Conservation (phyloP, 2,329 filamentous ascomycete species). For the Pseudogymnoascus verrucosus region DNA sequence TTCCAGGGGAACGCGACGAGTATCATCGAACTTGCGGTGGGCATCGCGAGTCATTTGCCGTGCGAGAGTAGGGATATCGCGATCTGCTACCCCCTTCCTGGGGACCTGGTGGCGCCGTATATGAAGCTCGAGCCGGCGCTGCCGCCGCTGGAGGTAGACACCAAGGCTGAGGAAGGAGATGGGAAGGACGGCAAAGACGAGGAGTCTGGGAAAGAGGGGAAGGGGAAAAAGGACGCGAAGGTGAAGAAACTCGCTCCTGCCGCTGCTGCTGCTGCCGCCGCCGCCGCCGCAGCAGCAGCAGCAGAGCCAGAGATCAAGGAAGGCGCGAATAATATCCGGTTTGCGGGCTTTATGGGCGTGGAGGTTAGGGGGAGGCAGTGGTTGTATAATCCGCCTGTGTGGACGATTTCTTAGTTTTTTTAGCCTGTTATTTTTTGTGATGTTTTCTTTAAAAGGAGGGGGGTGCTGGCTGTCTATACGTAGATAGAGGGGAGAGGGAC, state of each 20-base stretch:
- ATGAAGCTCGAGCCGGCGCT: slow-evolving; percentile 77
- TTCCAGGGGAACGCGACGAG: slow-evolving; percentile 83
- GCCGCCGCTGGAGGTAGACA: slow-evolving; percentile 44
- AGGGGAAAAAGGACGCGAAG: slow-evolving; percentile 11
- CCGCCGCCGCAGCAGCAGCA: slow-evolving; percentile 15
- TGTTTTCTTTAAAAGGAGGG: background rate
- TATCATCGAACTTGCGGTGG: slow-evolving; percentile 86
- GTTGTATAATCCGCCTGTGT: slow-evolving; percentile 68
- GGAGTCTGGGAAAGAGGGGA: slow-evolving; percentile 15
- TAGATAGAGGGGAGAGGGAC: background rate
- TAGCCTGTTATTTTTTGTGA: background rate
- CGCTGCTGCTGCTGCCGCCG: background rate
- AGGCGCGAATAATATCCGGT: slow-evolving; percentile 50
- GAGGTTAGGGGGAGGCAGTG: slow-evolving; percentile 72
- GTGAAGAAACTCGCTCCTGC: background rate
- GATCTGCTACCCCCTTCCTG: slow-evolving; percentile 77
- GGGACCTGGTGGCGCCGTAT: slow-evolving; percentile 58
- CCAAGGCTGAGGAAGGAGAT: slow-evolving; percentile 18
- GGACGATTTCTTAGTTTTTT: slow-evolving; percentile 39
- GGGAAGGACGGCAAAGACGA: slow-evolving; percentile 26
- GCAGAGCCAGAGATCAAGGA: slow-evolving; percentile 23
- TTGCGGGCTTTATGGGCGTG: slow-evolving; percentile 66
- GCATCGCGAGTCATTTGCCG: slow-evolving; percentile 77
- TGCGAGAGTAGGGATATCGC: slow-evolving; percentile 86
- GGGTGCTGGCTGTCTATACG: background rate